These are phyloP conservation scores for Aureobasidium mangrovei DNA, from an alignment of 2,329 filamentous ascomycete genomes.

Conservation along the genomic window DNA sequence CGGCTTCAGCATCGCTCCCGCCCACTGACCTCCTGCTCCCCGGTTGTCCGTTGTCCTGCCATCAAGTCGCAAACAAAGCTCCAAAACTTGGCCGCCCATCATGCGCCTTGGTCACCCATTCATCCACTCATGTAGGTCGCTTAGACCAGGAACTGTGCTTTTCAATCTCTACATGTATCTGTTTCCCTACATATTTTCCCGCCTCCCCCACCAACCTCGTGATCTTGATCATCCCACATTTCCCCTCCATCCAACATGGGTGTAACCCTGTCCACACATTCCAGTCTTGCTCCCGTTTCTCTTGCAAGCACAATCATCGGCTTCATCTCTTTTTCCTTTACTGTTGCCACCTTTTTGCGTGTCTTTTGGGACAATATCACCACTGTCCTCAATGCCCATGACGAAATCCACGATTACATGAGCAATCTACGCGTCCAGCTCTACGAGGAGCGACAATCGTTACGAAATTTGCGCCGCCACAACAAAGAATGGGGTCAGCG, in stretches of 20 bases:
- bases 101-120: slow-evolving; percentile 1
- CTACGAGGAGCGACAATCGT: slow-evolving; percentile 32
- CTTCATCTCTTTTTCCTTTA: slow-evolving; percentile 36
- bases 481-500: slow-evolving; percentile 15
- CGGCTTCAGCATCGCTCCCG: neutral
- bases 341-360: slow-evolving; percentile 33
- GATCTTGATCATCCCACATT: neutral
- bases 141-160: neutral
- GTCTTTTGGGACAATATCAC: slow-evolving; percentile 34
- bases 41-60: slow-evolving; percentile 4
- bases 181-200: neutral
- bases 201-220: neutral
- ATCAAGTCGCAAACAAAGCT: slow-evolving; percentile 8
- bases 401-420: slow-evolving; percentile 32
- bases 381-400: slow-evolving; percentile 30
- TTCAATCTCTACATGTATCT: neutral
- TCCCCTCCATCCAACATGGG: slow-evolving; percentile 21
- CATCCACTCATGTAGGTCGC: neutral
- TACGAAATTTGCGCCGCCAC: slow-evolving; percentile 24
- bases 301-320: slow-evolving; percentile 31
- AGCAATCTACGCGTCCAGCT: slow-evolving; percentile 34
- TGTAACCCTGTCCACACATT: slow-evolving; percentile 23
- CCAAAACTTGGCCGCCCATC: neutral
- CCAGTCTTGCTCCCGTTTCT: slow-evolving; percentile 27
- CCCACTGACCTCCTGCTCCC: neutral